Conservation (phyloP, 208 protist genomes). For the Vickermania spadyakhi region DNA sequence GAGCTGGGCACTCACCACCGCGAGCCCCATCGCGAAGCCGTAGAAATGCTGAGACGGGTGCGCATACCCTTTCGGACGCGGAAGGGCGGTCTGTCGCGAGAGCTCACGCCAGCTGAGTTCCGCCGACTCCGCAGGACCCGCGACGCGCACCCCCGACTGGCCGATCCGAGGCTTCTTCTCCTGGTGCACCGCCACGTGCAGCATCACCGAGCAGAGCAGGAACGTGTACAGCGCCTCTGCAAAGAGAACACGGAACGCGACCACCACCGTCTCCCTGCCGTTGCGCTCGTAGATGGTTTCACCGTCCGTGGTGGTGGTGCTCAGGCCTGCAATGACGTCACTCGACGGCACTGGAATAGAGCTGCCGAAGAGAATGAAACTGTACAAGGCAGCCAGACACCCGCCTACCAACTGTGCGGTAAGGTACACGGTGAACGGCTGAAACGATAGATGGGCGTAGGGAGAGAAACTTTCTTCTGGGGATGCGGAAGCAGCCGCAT, state of each 20-base stretch:
- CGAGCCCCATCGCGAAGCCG: slow-evolving; percentile 70
- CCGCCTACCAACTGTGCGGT: slow-evolving; percentile 68
- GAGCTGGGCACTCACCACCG: slow-evolving; percentile 54
- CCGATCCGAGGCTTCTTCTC: background rate
- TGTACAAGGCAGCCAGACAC: slow-evolving; percentile 39
- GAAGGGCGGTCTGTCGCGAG: too few relatives aligned
- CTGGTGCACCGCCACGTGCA: slow-evolving; percentile 35
- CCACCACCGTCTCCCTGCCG: slow-evolving; percentile 42
- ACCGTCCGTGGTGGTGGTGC: too few relatives aligned
- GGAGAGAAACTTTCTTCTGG: slow-evolving; percentile 19
- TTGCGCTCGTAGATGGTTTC: slow-evolving; percentile 10
- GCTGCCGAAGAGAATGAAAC: slow-evolving; percentile 47
- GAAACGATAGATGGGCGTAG: slow-evolving; percentile 1
- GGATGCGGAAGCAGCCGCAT: slow-evolving; percentile 23
- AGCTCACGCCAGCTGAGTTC: background rate
- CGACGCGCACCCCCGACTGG: background rate
- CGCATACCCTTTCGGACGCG: too few relatives aligned
- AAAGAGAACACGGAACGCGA: slow-evolving; percentile 61
- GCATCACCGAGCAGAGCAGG: slow-evolving; percentile 64
- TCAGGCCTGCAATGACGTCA: too few relatives aligned
- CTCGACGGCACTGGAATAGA: slow-evolving; percentile 36
- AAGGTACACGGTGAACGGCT: slow-evolving; percentile 53
- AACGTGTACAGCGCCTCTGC: slow-evolving; percentile 77
- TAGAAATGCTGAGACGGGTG: slow-evolving; percentile 62
- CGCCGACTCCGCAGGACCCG: background rate